Conservation (phyloP, 2,329 filamentous ascomycete genomes). For the Arthrocladium fulminans region DNA sequence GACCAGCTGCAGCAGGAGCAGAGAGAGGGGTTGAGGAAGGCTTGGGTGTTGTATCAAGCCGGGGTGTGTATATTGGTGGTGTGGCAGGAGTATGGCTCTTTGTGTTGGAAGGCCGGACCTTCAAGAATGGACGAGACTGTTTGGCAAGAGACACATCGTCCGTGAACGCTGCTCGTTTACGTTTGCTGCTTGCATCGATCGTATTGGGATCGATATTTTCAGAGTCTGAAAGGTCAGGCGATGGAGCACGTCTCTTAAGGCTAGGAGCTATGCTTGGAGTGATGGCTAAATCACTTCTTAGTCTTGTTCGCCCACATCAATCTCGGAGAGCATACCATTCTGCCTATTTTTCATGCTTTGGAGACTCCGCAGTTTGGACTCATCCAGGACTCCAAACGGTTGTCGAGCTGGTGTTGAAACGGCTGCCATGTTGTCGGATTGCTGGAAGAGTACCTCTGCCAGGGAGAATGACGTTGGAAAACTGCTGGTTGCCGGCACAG, state of each 20-base stretch:
- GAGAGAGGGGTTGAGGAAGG: constrained; percentile 42
- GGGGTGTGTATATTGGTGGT: constrained; percentile 12
- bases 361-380: constrained; percentile 25
- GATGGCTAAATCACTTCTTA: constrained; percentile 15
- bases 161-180: constrained; percentile 30
- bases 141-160: constrained; percentile 32
- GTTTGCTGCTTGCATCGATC: constrained; percentile 42
- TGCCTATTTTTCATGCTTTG: constrained; percentile 29
- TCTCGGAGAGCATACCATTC: constrained; percentile 39
- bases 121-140: constrained; percentile 41
- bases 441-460: background rate
- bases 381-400: constrained; percentile 27
- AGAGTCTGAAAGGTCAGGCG: constrained; percentile 41
- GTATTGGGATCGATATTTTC: constrained; percentile 52
- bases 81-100: constrained; percentile 7
- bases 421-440: constrained; percentile 16
- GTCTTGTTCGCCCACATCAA: background rate
- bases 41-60: constrained; percentile 21
- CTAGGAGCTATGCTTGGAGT: constrained; percentile 28
- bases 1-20: constrained; percentile 63
- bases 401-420: constrained; percentile 24
- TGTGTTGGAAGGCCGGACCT: constrained; percentile 25
- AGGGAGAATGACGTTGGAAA: too few species aligned
- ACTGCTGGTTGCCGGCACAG: background rate
- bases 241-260: constrained; percentile 40